Evolutionary conservation across 192 early-diverging fungal genomes (phyloP), one percentile per base, ranked within the genome.

Genomic region (Gigaspora rosea): DNA sequence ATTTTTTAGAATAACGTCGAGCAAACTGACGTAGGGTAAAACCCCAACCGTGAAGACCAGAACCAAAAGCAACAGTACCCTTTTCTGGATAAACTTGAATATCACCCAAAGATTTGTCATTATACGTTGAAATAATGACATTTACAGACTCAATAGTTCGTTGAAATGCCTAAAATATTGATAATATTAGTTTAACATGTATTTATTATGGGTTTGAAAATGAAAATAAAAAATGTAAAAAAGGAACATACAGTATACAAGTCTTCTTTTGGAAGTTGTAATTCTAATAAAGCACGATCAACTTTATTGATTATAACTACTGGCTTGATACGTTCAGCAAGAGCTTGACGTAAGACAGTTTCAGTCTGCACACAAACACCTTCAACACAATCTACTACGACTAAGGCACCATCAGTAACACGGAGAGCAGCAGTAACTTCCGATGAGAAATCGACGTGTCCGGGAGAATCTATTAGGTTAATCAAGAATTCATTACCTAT

Each of bases 391-490:
- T 99, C 97, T 79, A 99, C 97, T 77, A 99, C 96, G 73, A 99
- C 96, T 68, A 98, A 88, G 48, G 96, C 97, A 92, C 97, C 97
- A 88, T 99, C 97, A 75, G 96, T 97, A 78, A 99, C 96, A 94
- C 96, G 95, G 78, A 99, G 94, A 74, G 96, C 96, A 82, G 96
- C 95, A 70, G 96, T 97, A 77, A 99, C 97, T 88, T 99, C 97
- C 81, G 95, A 96, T 73, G 95, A 96, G 89, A 99, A 99, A 84
- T 98, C 96, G 80, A 98, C 97, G 93, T 99, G 97, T 73, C 97
- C 97, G 67, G 97, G 97, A 51, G 97, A 97, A 88, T 99, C 97
- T 80, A 99, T 97, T 89, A 99, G 86, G 92, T 99, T 99, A 86
- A 99, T 96, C 92, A 98, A 89, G 92, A 97, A 99, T 79, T 91